Evolutionary conservation across 768 basidiomycete genomes (phyloP).

Genomic region (Rhodotorula toruloides): DNA sequence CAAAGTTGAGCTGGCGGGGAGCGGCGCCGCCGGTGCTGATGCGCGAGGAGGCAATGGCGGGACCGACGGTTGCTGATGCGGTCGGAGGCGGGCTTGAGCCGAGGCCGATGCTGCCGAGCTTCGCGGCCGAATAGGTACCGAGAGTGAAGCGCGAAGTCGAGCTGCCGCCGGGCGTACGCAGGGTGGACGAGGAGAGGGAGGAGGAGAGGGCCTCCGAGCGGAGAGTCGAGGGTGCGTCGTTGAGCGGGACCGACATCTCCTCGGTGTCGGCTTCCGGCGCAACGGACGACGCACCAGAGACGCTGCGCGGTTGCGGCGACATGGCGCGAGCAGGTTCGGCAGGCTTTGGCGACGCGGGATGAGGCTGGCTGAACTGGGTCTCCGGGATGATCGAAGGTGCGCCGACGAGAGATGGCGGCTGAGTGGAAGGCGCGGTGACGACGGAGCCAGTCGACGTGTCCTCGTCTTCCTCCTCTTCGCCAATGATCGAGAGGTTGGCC

Average conservation of each 20-base stretch:
- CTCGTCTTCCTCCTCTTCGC: slow-evolving; percentile 29
- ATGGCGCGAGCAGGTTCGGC: neutral
- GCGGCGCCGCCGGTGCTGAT: slow-evolving; percentile 22
- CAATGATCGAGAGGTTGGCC: slow-evolving; percentile 25
- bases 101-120: slow-evolving; percentile 19
- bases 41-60: neutral
- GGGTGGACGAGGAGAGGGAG: slow-evolving; percentile 15
- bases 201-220: slow-evolving; percentile 17
- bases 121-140: slow-evolving; percentile 25
- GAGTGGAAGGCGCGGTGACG: neutral
- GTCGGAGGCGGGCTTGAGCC: slow-evolving; percentile 23
- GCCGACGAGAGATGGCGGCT: neutral
- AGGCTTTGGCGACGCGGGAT: neutral
- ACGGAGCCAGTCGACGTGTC: neutral
- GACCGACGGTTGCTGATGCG: slow-evolving; percentile 2
- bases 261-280: slow-evolving; percentile 28
- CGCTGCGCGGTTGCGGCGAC: slow-evolving; percentile 15
- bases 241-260: slow-evolving; percentile 30
- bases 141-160: slow-evolving; percentile 12
- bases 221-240: slow-evolving; percentile 28
- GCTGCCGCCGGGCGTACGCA: slow-evolving; percentile 28
- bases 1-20: slow-evolving; percentile 32
- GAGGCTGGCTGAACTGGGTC: slow-evolving; percentile 9
- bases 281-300: slow-evolving; percentile 26
- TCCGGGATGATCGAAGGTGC: neutral